These are phyloP conservation scores for Capsella bursapastoris DNA, from an alignment of 345 rosid species.

Conservation along the genomic window DNA sequence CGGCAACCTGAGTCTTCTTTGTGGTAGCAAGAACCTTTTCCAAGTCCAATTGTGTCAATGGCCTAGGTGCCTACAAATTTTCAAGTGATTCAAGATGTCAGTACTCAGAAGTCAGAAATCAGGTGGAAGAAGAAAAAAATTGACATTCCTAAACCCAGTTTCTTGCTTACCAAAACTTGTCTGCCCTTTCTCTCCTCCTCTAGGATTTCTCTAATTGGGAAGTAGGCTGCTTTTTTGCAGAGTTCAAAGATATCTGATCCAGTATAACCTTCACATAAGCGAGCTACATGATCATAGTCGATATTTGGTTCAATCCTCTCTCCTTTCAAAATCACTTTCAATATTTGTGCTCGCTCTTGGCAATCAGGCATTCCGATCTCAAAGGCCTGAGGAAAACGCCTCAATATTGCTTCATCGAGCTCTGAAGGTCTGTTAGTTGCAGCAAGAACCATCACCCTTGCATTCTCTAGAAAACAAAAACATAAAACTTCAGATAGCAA, in stretches of 20 bases:
- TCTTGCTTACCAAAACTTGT: constrained; percentile 50
- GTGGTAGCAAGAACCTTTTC: constrained; percentile 69
- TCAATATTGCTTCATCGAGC: constrained; percentile 88
- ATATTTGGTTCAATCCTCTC: constrained; percentile 67
- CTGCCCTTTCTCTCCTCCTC: constrained; percentile 81
- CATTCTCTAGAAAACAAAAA: constrained; percentile 55
- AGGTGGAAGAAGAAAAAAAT: background rate
- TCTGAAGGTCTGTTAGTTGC: constrained; percentile 95
- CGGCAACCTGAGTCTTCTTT: constrained; percentile 73
- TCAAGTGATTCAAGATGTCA: constrained; percentile 10
- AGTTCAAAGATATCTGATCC: constrained; percentile 97
- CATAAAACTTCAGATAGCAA: constrained; percentile 7
- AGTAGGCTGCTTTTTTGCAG: constrained; percentile 95
- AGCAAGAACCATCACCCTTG: constrained; percentile 91
- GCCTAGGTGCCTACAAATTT: constrained; percentile 64
- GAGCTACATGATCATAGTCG: constrained; percentile 66
- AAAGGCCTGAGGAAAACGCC: constrained; percentile 88
- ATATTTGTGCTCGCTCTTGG: constrained; percentile 70
- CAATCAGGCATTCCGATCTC: constrained; percentile 89
- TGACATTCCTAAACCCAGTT: background rate
- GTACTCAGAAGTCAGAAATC: background rate
- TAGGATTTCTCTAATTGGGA: constrained; percentile 79
- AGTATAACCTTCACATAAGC: constrained; percentile 72
- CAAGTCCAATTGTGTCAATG: constrained; percentile 67
- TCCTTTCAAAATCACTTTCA: constrained; percentile 79